phyloP scores from a whole-genome alignment of 768 basidiomycete species.

The Pleurotus tuoliensis region DNA sequence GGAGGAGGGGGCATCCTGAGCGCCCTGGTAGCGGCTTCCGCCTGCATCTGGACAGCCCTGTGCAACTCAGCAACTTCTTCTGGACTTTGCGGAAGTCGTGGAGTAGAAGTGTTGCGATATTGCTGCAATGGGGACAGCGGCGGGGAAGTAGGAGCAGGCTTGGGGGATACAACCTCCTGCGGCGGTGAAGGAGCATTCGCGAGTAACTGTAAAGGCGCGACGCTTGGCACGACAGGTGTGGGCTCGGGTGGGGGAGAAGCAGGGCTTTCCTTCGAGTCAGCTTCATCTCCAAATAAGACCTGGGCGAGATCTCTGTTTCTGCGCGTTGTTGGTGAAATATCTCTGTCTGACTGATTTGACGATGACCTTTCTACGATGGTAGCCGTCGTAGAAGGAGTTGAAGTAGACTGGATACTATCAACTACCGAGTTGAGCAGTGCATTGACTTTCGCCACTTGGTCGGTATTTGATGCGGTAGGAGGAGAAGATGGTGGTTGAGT shows the following conservation, averaged over 20 bases:
- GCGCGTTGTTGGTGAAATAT: constrained; percentile 48
- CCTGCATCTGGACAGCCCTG: constrained; percentile 63
- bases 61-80: constrained; percentile 55
- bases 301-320: constrained; percentile 75
- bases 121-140: constrained; percentile 27
- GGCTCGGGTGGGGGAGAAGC: constrained; percentile 16
- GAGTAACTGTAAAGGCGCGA: not conserved
- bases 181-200: not conserved
- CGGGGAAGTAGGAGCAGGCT: constrained; percentile 8
- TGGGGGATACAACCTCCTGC: not conserved
- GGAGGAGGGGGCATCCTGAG: constrained; percentile 49
- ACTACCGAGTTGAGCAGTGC: constrained; percentile 66
- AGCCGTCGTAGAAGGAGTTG: constrained; percentile 13
- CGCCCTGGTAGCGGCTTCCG: constrained; percentile 61
- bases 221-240: constrained; percentile 13
- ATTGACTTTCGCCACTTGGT: constrained; percentile 56
- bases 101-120: constrained; percentile 39
- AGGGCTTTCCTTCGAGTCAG: constrained; percentile 20
- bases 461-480: constrained; percentile 29
- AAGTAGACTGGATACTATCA: constrained; percentile 41
- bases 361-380: constrained; percentile 11
- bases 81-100: constrained; percentile 37
- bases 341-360: constrained; percentile 24
- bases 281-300: constrained; percentile 62
- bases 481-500: constrained; percentile 33